Base-by-base conservation (phyloP, 371 early-diverging fungal species). In the Mortierella sp. region DNA sequence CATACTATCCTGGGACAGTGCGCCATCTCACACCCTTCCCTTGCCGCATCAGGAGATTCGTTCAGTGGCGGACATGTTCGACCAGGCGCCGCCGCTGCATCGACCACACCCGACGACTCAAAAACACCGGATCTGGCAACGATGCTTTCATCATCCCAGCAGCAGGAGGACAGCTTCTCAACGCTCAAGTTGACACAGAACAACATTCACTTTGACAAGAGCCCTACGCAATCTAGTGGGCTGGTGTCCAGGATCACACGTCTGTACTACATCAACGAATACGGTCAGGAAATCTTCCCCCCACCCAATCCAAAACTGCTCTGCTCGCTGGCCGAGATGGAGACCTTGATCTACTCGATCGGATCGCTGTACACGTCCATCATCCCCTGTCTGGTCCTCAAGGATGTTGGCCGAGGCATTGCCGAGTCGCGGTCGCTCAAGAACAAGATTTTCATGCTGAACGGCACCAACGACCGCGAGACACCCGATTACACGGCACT, bases 291-390 rank as follows among this genome's bases (percentile, higher is more conserved):
- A 71, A 93, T 93, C 61, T 92, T 91, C 76, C 94, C 94, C 21
- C 81, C 90, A 11, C 89, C 94, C 24, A 94, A 94, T 78, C 91
- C 93, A 16, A 91, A 93, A 75, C 85, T 94, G 13, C 83, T 91
- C 24, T 79, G 76, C 13, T 90, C 92, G 19, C 79, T 94, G 28
- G 79, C 82, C 0, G 88, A 82, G n/a, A 92, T 93, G 72, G 83
- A 88, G 43, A 89, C 91, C 0, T 77, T 95, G 10, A 83, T 94
- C 9, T 95, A 93, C 76, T 92, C 94, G 9, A 94, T 94, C 71
- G 95, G 95, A 0, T 94, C 94, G 0, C 86, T 95, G 13, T 95
- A 94, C 74, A 95, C 95, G 1, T 93, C 93, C n/a, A 91, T 95
- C 54, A 82, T 94, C 13, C 95, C 95, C 0, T 93, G 93, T 77